Evolutionary conservation across 192 early-diverging fungal species (phyloP), one percentile per base, ranked within the genome.

Genomic region (Coemansia pectinata): DNA sequence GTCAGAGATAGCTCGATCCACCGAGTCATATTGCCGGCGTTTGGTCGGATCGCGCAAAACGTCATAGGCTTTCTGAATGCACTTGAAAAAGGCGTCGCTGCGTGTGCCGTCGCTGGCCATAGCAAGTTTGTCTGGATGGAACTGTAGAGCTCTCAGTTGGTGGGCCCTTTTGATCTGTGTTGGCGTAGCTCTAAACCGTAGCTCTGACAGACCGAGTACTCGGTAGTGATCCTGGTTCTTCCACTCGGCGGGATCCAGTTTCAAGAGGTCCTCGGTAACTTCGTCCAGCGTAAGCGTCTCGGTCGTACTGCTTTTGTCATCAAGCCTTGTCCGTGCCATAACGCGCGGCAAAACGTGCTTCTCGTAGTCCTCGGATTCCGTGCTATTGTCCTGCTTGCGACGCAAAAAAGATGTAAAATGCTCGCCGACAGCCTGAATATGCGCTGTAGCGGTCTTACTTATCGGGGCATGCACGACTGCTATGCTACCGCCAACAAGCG

Each of bases 201-300:
- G 73, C 50, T 74, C 81, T 1, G 88, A 86, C 29, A 95, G 66
- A 3, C 93, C 94, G 1, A 95, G 76, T 17, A 95, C 82, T 25
- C 84, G 88, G 78, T 95, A 95, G 73, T 94, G 92, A 63, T 95
- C 94, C 77, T 95, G 94, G 10, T 82, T 73, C 82, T 92, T 95
- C 91, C 91, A 94, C 6, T 92, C 85, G 63, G 84, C 75, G 8
- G 93, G 91, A 65, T 93, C 87, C 23, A 87, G 79, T 31, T 74
- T 66, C 62, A 94, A 62, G 31, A 94, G 78, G 34, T 81, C 74
- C 39, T 85, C 71, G n/a, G 86, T 77, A 69, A 91, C 91, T 6
- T 79, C 76, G 70, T 91, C 90, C 34, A 84, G 70, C n/a, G 87
- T 85, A 48, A 79, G 67, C n/a, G 14, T 55, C 1, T 83, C 76